Evolutionary conservation across 2,329 filamentous ascomycete species (phyloP), one percentile per base, ranked within the genome.

Genomic region (Sporothrix mexicana): DNA sequence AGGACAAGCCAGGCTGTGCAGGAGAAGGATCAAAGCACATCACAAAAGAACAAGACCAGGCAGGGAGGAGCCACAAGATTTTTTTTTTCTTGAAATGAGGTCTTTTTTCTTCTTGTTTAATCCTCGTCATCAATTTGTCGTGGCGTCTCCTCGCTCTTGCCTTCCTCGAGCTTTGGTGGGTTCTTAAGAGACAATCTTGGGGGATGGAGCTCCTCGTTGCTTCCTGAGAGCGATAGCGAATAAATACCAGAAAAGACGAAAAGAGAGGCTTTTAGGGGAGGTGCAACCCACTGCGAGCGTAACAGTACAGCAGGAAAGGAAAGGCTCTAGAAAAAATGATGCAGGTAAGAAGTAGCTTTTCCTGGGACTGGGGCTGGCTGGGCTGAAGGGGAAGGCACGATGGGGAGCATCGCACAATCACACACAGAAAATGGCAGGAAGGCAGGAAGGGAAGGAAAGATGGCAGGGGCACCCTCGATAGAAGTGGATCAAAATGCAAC

Each of bases 241-340:
- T 5, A 41, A 20, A 36, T 41, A 62, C 23, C n/a, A 64, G 36
- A 43, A 36, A n/a, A 43, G 43, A 62, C 12, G 59, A 64, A 45
- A 9, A 61, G 57, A 17, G 30, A 13, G 1, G 3, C 57, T 13
- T 36, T 41, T 15, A 41, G 30, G 41, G 30, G 30, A 30, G 30
- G n/a, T 3, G 6, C 47, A 23, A 64, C 36, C 59, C 36, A 64
- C 59, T 23, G 17, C 59, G 36, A 64, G 10, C 36, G 36, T 45
- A 64, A 64, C 59, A 36, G 36, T 45, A 23, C 17, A 43, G 15
- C 36, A 8, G 36, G 41, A 45, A 23, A 45, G 59, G 41, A 45
- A 64, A 64, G n/a, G 59, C n/a, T 64, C 59, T 64, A 23, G 36
- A 64, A 64, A n/a, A 64, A 10, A 23, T 13, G n/a, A 10, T 4